Conservation (phyloP, 768 basidiomycete species). For the Boletus coccyginus region DNA sequence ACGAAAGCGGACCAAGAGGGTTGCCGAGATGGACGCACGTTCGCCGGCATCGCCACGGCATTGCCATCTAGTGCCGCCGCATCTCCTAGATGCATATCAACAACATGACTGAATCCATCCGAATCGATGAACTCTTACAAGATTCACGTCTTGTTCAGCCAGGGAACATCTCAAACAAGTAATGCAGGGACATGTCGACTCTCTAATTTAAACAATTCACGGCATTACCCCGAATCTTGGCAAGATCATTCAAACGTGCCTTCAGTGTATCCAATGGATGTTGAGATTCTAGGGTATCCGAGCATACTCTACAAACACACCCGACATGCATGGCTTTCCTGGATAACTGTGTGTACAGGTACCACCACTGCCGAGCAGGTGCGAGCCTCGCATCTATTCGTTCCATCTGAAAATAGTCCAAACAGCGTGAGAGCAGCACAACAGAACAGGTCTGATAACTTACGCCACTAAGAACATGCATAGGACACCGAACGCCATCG, state of each 20-base stretch:
- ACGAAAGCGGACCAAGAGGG: constrained; percentile 25
- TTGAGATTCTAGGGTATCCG: not conserved
- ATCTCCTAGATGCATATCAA: constrained; percentile 22
- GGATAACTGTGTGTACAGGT: not conserved
- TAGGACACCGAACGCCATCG: constrained; percentile 86
- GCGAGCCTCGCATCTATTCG: constrained; percentile 47
- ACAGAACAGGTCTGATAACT: constrained; percentile 36
- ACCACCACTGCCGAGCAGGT: constrained; percentile 2
- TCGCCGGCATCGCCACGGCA: constrained; percentile 33
- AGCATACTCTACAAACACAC: constrained; percentile 8
- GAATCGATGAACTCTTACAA: constrained; percentile 11
- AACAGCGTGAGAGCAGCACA: constrained; percentile 18
- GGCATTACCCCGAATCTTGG: constrained; percentile 19
- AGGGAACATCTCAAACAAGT: constrained; percentile 8
- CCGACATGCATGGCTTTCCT: not conserved
- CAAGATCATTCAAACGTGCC: constrained; percentile 3
- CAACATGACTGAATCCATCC: constrained; percentile 25
- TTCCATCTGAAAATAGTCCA: constrained; percentile 59
- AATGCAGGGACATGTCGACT: constrained; percentile 12
- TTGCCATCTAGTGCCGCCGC: constrained; percentile 6
- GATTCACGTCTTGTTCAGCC: not conserved
- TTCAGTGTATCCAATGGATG: not conserved
- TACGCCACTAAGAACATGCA: constrained; percentile 94
- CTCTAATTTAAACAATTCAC: constrained; percentile 29
- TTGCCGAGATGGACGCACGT: constrained; percentile 35